Base-by-base conservation (phyloP, 371 early-diverging fungal genomes). In the Cokeromyces recurvatus region DNA sequence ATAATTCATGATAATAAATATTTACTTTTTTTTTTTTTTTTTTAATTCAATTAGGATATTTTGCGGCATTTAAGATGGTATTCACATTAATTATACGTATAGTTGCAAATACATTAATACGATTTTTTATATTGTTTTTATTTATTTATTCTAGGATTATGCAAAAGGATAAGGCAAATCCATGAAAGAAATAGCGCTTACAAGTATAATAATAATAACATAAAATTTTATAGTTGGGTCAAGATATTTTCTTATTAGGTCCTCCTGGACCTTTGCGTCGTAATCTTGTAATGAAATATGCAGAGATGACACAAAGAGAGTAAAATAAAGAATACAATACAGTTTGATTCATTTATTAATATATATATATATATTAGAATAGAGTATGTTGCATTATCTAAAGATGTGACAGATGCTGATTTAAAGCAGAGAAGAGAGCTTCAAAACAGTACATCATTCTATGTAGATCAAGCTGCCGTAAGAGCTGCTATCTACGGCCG, bases 401-500 rank as follows among this genome's bases (percentile, higher is more conserved):
- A 85, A 50, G 92, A 92, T 66, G 83, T 83, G 9, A 83, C 86
- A 1, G 86, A 89, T 63, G 78, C 84, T 1, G 92, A 92, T 52
- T 63, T 92, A 27, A 92, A 91, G 54, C 91, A 90, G 55, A 78
- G 92, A 29, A 79, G 91, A 22, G 92, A 92, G 54, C 81, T 92
- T 29, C 62, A 66, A 12, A 71, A 76, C 16, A 87, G 84, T 2
- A 85, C 85, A 1, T 86, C 88, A 0, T 81, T 74, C 36, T 87
- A 86, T 56, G 78, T 85, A 4, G 90, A 92, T 56, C 87, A 87
- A 46, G 83, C 86, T 12, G 82, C 82, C 44, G 91, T 92, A 12
- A 68, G 88, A 10, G 92, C 92, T 4, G 92, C 92, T 8, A 78
- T 84, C 17, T 68, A 90, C 31, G 92, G 92, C 5, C 65, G 90